phyloP scores from a whole-genome alignment of 768 basidiomycete genomes.

The Hericium coralloides region DNA sequence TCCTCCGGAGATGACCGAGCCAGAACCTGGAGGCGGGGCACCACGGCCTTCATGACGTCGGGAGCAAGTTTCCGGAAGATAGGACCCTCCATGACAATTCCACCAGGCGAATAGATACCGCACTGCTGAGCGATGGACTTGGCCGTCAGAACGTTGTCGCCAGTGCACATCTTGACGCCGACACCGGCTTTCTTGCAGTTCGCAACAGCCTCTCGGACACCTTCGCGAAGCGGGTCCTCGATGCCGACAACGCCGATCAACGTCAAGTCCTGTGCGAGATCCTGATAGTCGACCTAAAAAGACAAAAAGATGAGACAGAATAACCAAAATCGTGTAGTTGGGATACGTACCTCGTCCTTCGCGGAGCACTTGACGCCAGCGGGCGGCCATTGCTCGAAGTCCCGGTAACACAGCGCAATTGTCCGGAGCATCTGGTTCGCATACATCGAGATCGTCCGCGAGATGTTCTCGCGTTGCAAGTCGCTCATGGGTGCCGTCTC shows the following conservation, averaged over 20 bases:
- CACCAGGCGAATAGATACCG: slow-evolving; percentile 88
- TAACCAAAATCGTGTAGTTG: neutral
- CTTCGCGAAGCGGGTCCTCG: slow-evolving; percentile 89
- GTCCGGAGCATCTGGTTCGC: slow-evolving; percentile 94
- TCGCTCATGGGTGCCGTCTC: slow-evolving; percentile 56
- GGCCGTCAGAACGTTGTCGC: slow-evolving; percentile 91
- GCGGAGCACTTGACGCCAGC: slow-evolving; percentile 28
- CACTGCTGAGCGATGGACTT: slow-evolving; percentile 96
- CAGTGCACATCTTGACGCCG: slow-evolving; percentile 95
- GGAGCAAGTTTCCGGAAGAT: slow-evolving; percentile 74
- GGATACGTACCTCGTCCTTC: slow-evolving; percentile 41
- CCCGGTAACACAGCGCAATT: slow-evolving; percentile 88
- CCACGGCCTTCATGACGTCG: slow-evolving; percentile 67
- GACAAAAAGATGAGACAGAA: neutral
- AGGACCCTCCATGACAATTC: slow-evolving; percentile 97
- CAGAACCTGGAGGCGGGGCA: slow-evolving; percentile 90
- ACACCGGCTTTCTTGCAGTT: slow-evolving; percentile 89
- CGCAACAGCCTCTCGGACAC: slow-evolving; percentile 82
- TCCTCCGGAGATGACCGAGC: slow-evolving; percentile 97
- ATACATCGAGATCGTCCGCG: slow-evolving; percentile 93
- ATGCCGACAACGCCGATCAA: slow-evolving; percentile 90
- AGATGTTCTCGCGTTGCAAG: slow-evolving; percentile 72
- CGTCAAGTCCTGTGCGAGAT: slow-evolving; percentile 63
- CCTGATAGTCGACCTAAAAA: slow-evolving; percentile 54
- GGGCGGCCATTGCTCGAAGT: slow-evolving; percentile 85